Evolutionary conservation across 176 grass and related monocot genomes (phyloP).

Genomic region (Triticum monococcum): DNA sequence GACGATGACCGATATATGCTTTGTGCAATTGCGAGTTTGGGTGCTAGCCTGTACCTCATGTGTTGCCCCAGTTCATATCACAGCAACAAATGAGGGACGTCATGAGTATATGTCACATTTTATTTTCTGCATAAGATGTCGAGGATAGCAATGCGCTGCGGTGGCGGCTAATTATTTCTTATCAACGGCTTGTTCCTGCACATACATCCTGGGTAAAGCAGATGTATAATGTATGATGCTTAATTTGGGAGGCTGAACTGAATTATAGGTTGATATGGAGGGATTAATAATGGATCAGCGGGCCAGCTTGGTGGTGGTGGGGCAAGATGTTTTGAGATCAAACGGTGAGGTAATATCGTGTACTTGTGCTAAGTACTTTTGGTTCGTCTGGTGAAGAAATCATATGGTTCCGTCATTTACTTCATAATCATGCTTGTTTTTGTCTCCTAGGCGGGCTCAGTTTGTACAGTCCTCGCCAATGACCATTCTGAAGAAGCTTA

Average conservation of each 20-base stretch:
- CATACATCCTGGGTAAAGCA: not conserved
- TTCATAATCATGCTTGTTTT: slow-evolving; percentile 40
- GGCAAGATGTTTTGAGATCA: slow-evolving; percentile 67
- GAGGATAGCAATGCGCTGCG: not conserved
- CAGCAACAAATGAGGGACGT: not conserved
- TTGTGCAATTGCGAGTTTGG: slow-evolving; percentile 3
- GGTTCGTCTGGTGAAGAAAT: not conserved
- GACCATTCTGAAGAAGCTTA: slow-evolving; percentile 54
- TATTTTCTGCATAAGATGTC: not conserved
- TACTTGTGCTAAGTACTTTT: slow-evolving; percentile 14
- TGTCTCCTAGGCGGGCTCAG: slow-evolving; percentile 51
- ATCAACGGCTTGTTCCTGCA: not conserved
- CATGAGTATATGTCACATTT: not conserved
- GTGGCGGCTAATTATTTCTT: not conserved
- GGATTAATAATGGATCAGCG: slow-evolving; percentile 49
- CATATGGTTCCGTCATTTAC: slow-evolving; percentile 30
- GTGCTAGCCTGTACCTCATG: slow-evolving; percentile 9
- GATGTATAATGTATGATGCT: slow-evolving; percentile 6
- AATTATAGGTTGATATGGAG: slow-evolving; percentile 62
- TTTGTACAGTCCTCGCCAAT: slow-evolving; percentile 54
- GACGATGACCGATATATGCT: not conserved
- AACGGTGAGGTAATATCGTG: slow-evolving; percentile 51
- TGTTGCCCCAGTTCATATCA: not conserved
- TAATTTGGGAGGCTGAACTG: slow-evolving; percentile 23
- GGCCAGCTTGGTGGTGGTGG: slow-evolving; percentile 53